Conservation (phyloP, 2,329 filamentous ascomycete genomes). For the Talaromyces amestolkiae region DNA sequence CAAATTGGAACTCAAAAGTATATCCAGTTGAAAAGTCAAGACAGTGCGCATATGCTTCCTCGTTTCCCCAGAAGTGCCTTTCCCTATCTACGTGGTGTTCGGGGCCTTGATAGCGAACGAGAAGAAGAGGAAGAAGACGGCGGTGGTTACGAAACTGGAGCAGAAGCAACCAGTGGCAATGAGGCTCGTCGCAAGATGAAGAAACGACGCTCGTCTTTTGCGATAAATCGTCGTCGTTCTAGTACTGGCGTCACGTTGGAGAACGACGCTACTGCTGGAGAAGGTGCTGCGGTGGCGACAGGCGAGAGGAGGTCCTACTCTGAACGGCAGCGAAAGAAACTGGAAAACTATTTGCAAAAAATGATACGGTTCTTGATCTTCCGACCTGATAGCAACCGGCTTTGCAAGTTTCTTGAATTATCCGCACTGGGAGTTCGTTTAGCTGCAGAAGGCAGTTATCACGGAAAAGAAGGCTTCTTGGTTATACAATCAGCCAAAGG, state of each 20-base stretch:
- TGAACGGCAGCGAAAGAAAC: constrained; percentile 76
- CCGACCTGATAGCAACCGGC: constrained; percentile 86
- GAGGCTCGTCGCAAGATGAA: constrained; percentile 57
- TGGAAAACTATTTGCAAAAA: constrained; percentile 87
- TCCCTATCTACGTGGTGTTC: constrained; percentile 79
- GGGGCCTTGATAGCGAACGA: constrained; percentile 76
- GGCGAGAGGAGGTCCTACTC: constrained; percentile 61
- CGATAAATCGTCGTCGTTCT: constrained; percentile 58
- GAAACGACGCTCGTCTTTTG: constrained; percentile 57
- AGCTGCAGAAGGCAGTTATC: constrained; percentile 92
- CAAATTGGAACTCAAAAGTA: constrained; percentile 81
- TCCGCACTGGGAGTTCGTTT: constrained; percentile 91
- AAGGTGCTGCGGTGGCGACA: constrained; percentile 42
- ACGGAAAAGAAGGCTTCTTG: constrained; percentile 93
- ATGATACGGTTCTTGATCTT: constrained; percentile 98
- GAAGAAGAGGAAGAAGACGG: constrained; percentile 62
- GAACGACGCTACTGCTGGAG: constrained; percentile 34
- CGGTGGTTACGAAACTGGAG: constrained; percentile 48
- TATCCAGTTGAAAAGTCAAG: constrained; percentile 66
- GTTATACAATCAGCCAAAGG: constrained; percentile 90
- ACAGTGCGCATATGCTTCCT: constrained; percentile 74
- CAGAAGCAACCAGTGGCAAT: constrained; percentile 67
- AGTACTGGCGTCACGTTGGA: constrained; percentile 47
- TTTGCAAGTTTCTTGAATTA: constrained; percentile 93
- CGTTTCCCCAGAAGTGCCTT: constrained; percentile 87